Evolutionary conservation across 1,284 basidiomycete species (phyloP).

Genomic region (Cryptococcus jaspeensis): DNA sequence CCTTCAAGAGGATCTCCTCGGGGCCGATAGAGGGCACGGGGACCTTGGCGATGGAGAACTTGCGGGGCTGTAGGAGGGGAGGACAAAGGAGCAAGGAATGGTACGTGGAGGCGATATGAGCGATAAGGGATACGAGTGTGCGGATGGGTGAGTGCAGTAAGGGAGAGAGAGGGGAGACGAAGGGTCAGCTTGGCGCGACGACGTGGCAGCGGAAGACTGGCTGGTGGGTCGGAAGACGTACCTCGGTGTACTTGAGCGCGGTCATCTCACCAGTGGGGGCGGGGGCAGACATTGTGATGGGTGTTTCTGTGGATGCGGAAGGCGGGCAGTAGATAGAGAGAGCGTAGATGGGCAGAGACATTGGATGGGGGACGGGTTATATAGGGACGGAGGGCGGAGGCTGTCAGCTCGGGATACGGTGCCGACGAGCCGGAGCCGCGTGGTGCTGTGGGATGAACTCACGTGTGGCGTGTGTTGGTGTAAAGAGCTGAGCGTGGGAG

Average conservation of each 20-base stretch:
- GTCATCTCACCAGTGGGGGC: slow-evolving; percentile 29
- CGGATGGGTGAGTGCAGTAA: neutral
- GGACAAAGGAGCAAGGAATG: neutral
- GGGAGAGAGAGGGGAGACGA: neutral
- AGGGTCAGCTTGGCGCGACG: neutral
- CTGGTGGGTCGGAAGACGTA: slow-evolving; percentile 15
- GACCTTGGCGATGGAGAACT: slow-evolving; percentile 64
- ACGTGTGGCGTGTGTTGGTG: too few relatives aligned
- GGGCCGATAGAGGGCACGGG: slow-evolving; percentile 63
- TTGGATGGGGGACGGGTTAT: neutral
- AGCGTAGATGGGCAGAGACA: neutral
- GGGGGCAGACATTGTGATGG: slow-evolving; percentile 25
- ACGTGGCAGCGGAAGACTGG: neutral
- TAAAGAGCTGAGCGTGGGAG: too few relatives aligned
- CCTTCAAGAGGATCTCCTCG: slow-evolving; percentile 70
- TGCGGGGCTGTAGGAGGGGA: slow-evolving; percentile 55
- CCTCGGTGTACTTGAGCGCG: slow-evolving; percentile 44
- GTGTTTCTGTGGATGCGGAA: slow-evolving; percentile 3
- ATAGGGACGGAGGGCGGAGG: neutral
- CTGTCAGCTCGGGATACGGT: too few relatives aligned
- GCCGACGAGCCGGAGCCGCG: too few relatives aligned
- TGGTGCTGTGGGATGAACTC: too few relatives aligned
- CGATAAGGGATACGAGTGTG: neutral
- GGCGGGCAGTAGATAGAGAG: neutral
- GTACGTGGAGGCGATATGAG: neutral